Percentiles rank a stretch among this genome's conserved stretches.
These are phyloP conservation scores for Phytophthora brassicae DNA, from an alignment of 352 stramenopile genomes.

Conservation along the genomic window DNA sequence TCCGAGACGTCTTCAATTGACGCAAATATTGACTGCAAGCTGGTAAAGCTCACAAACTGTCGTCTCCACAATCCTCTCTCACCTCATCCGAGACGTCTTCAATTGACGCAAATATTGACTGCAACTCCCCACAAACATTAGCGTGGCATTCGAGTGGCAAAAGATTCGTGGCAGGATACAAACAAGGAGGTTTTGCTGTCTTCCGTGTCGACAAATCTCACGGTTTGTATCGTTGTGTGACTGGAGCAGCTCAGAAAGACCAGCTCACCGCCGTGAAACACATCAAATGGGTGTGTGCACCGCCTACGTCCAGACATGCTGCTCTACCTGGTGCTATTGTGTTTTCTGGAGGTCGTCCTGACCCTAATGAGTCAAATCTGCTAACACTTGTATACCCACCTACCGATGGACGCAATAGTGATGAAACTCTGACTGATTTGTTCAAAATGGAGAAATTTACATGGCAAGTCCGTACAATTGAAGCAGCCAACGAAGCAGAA, in stretches of 20 bases:
- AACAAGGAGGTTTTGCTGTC: constrained; percentile 57
- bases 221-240: constrained; percentile 38
- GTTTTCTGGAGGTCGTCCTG: constrained; percentile 38
- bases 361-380: constrained; percentile 24
- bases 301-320: constrained; percentile 53
- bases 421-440: constrained; percentile 56
- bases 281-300: constrained; percentile 66
- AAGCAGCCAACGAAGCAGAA: constrained; percentile 52
- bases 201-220: constrained; percentile 61
- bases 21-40: constrained; percentile 28
- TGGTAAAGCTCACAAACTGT: constrained; percentile 27
- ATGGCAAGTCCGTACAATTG: constrained; percentile 46
- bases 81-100: constrained; percentile 12
- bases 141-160: constrained; percentile 83
- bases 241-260: not conserved
- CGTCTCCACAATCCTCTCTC: constrained; percentile 11
- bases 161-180: constrained; percentile 71
- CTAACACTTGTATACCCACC: constrained; percentile 54
- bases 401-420: constrained; percentile 28
- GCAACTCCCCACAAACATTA: constrained; percentile 58
- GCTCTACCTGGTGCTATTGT: constrained; percentile 56
- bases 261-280: constrained; percentile 33
- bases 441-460: constrained; percentile 61
- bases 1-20: constrained; percentile 17
- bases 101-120: constrained; percentile 8